Percentiles rank a stretch among this genome's conserved stretches.
These are phyloP conservation scores for Beta macrorhiza DNA, from an alignment of 179 eudicot genomes.

Conservation along the genomic window DNA sequence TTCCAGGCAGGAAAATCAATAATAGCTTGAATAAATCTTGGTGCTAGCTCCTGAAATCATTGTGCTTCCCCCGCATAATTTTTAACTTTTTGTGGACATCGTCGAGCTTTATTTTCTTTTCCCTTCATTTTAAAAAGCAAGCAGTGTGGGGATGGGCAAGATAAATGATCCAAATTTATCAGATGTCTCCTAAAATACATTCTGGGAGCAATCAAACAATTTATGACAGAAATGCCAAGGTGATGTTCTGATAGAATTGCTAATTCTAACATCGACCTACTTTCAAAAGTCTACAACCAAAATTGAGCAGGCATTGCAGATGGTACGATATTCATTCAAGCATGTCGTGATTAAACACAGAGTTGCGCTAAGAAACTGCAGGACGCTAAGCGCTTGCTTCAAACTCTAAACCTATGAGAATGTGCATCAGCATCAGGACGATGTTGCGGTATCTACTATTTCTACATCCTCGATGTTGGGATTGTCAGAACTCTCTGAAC, in stretches of 20 bases:
- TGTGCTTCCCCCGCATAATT: background rate
- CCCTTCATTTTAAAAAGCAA: background rate
- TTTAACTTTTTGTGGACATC: background rate
- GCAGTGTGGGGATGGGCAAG: too few species aligned
- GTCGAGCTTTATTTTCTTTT: background rate
- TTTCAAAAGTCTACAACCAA: background rate
- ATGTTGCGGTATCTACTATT: conserved; percentile 31
- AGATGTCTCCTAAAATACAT: background rate
- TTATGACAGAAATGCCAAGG: background rate
- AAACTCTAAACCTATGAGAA: background rate
- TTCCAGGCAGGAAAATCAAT: background rate
- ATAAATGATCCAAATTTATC: background rate
- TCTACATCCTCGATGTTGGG: conserved; percentile 25
- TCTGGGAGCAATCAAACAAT: background rate
- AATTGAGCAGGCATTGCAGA: background rate
- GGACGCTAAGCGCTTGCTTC: background rate
- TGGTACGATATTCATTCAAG: background rate
- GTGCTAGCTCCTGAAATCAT: conserved; percentile 2
- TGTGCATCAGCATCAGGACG: conserved; percentile 18
- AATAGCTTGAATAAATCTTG: background rate
- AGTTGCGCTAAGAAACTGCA: background rate
- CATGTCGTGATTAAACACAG: background rate
- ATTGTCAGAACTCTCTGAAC: conserved; percentile 26
- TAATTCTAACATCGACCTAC: background rate
- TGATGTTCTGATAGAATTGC: background rate